A percentile compares a stretch with the other conserved stretches of the same genome.
Conservation (phyloP, 257 asterid genomes). For the Solanum pimpinellifolium region DNA sequence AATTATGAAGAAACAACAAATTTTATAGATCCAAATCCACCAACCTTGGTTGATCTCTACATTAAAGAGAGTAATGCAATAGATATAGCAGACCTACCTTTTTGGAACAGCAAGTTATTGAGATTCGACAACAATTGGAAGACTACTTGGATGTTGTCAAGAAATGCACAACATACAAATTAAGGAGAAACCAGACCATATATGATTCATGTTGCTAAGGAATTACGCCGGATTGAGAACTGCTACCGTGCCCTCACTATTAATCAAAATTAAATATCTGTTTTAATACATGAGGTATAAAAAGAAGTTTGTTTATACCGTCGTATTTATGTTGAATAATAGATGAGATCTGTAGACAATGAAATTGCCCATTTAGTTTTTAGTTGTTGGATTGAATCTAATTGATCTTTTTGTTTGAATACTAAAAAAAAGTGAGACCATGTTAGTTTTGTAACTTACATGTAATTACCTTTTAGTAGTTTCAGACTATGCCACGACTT, state of each 20-base stretch:
- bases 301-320: background rate
- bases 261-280: background rate
- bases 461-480: background rate
- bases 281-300: background rate
- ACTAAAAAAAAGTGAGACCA: background rate
- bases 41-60: background rate
- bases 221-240: background rate
- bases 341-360: background rate
- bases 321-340: background rate
- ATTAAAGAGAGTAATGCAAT: background rate
- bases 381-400: background rate
- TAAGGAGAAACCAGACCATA: background rate
- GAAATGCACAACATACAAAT: background rate
- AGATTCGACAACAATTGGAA: background rate
- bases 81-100: background rate
- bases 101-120: background rate
- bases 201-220: background rate
- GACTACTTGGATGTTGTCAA: background rate
- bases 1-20: background rate
- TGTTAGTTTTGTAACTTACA: background rate
- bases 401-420: background rate
- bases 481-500: background rate
- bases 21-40: background rate
- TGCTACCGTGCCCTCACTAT: background rate
- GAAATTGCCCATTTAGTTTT: background rate